phyloP scores from a whole-genome alignment of 2,329 filamentous ascomycete genomes.

The Coniochaeta ligniaria region DNA sequence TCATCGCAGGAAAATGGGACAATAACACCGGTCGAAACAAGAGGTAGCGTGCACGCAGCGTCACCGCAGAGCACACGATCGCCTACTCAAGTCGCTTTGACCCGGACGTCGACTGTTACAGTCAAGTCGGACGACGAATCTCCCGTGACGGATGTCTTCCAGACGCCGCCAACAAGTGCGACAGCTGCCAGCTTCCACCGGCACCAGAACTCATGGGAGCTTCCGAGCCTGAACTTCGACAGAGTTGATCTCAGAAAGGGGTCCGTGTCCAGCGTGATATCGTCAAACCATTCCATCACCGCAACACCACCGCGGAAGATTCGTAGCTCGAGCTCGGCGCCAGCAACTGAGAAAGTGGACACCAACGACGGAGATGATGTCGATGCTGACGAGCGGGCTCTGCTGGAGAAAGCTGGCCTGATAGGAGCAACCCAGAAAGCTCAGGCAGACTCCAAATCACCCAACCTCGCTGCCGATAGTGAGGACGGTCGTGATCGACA shows the following conservation, averaged over 20 bases:
- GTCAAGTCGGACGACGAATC: constrained; percentile 27
- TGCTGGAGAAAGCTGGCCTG: constrained; percentile 62
- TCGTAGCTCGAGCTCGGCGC: constrained; percentile 19
- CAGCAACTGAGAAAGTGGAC: constrained; percentile 16
- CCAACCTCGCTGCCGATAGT: constrained; percentile 30
- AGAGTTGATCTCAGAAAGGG: constrained; percentile 26
- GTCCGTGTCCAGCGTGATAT: constrained; percentile 34
- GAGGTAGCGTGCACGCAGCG: constrained; percentile 23
- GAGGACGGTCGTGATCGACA: constrained; percentile 23
- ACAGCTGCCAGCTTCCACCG: constrained; percentile 28
- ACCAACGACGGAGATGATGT: constrained; percentile 34
- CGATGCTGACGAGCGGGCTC: constrained; percentile 60
- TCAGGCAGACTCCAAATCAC: constrained; percentile 33
- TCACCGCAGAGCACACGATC: constrained; percentile 29
- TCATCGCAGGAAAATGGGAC: constrained; percentile 9
- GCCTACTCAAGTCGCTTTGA: constrained; percentile 20
- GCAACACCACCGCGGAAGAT: constrained; percentile 24
- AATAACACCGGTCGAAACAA: constrained; percentile 22
- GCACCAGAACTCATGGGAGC: constrained; percentile 35
- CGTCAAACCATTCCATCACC: constrained; percentile 25
- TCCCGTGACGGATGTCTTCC: constrained; percentile 36
- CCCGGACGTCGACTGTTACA: constrained; percentile 22
- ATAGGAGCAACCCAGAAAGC: constrained; percentile 37
- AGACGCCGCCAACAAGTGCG: constrained; percentile 38
- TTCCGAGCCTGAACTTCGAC: constrained; percentile 27